Base-by-base conservation (phyloP, 495 filamentous ascomycete genomes). In the Trypethelium eluteriae region DNA sequence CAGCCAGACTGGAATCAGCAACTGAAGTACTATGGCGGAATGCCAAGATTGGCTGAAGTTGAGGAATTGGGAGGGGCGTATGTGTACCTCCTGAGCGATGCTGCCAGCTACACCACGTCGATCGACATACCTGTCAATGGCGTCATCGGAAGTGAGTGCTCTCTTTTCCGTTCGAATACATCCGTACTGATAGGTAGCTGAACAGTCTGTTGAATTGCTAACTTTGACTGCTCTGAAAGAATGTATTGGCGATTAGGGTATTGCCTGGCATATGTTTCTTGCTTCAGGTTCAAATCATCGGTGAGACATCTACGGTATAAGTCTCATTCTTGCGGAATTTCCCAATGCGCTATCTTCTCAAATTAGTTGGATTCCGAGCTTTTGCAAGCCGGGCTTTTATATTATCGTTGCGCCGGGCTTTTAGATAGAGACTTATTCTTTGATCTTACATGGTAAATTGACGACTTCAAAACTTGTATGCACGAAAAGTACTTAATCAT, bases 1-100 rank as follows among this genome's bases (percentile, higher is more conserved):
- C 68, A 70, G 39, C 67, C 66, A 44, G 68, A 70, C 64, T 70
- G 68, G 68, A 62, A 70, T 67, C 68, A 70, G 61, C 68, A 70
- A 62, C 68, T 70, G 16, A 70, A 70, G 66, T 70, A 70, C 57
- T 70, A 70, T 39, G 67, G 68, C 16, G 68, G 68, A 50, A 68
- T 70, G 66, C 66, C 66, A 18, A 61, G 68, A 11, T 49, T 70
- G 2, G 66, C 68, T 16, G 68, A 68, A 47, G 66, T 70, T 32
- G 66, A 68, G 39, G 68, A 70, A 56, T 62, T 68, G 12, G 66
- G 68, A 39, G 68, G 65, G 4, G 68, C 68, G 12, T 70, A 70
- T 41, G 68, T 68, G 7, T 70, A 70, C 63, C 39, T 70, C n/a
- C 50, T 70, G 10, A 67, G 66, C 38, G 68, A 70, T 38, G 68